A percentile compares a stretch with the other conserved stretches of the same genome.
Conservation (phyloP, 176 grass and related monocot genomes). For the Miscanthus lutarioriparius region DNA sequence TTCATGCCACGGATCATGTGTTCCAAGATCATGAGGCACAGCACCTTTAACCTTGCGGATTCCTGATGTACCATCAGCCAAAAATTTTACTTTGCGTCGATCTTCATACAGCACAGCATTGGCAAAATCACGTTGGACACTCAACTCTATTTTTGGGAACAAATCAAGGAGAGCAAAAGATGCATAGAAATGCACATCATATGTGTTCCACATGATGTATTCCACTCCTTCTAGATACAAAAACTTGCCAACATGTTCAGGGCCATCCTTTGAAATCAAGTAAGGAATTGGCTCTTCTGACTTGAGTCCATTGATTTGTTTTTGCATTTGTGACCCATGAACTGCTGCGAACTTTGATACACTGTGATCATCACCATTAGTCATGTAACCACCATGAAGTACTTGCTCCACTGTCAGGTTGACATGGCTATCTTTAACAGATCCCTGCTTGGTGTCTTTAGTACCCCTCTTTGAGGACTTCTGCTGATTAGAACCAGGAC, state of each 20-base stretch:
- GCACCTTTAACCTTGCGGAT: slow-evolving; percentile 89
- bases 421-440: slow-evolving; percentile 39
- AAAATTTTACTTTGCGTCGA: slow-evolving; percentile 76
- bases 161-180: slow-evolving; percentile 96
- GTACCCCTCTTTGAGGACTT: slow-evolving; percentile 50
- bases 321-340: slow-evolving; percentile 50
- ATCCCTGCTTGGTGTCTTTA: slow-evolving; percentile 40
- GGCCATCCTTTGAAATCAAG: slow-evolving; percentile 50
- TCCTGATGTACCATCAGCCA: slow-evolving; percentile 82
- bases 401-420: slow-evolving; percentile 34
- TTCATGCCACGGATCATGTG: slow-evolving; percentile 96
- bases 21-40: slow-evolving; percentile 96
- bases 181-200: slow-evolving; percentile 99
- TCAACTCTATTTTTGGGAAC: slow-evolving; percentile 94
- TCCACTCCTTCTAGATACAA: slow-evolving; percentile 97
- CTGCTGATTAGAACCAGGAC: slow-evolving; percentile 37
- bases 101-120: slow-evolving; percentile 89
- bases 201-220: slow-evolving; percentile 98
- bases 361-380: slow-evolving; percentile 37
- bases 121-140: slow-evolving; percentile 92
- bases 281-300: slow-evolving; percentile 54
- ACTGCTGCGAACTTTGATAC: slow-evolving; percentile 42
- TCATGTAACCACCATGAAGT: slow-evolving; percentile 22
- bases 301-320: slow-evolving; percentile 30
- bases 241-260: slow-evolving; percentile 94